Base-by-base conservation (phyloP, 345 rosid genomes). In the Lepidium aucheri region DNA sequence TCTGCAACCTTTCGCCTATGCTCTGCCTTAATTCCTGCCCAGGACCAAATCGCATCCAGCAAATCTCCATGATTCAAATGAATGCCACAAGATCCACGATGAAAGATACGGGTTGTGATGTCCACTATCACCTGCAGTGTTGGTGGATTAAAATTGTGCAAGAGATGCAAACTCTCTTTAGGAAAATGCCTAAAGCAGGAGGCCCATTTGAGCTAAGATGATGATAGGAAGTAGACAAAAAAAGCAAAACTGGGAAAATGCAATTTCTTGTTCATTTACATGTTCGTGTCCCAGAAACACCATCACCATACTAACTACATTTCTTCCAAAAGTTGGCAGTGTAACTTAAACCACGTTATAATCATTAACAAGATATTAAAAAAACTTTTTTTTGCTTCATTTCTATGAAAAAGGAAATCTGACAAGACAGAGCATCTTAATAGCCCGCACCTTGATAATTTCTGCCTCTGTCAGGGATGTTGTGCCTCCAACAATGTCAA, bases 41-140 rank as follows among this genome's bases (percentile, higher is more conserved):
- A 93, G 33, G 89, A 81, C 98, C 98, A 93, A 68, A 90, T 90
- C 40, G 96, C 93, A 68, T 90, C 88, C 33, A 93, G 82, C 71
- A 93, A 78, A 62, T 85, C 83, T 78, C 96, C 96, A 60, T 93
- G 98, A 75, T 93, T 90, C 76, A 93, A 76, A 86, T 86, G 97
- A 80, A 93, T 86, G 74, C 83, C 83, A 80, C 90, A 90, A 39
- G 81, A 81, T 35, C 86, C 90, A 10, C 81, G 70, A 59, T 67
- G 78, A 79, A 83, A 86, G 71, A 93, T 82, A 38, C 53, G 80
- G 63, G 80, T 67, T 18, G 84, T 59, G 51, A 85, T 82, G 81
- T 93, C 97, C 83, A 79, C 68, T 46, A 90, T 77, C 54, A 80
- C 97, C 98, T 93, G 74, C 61, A 53, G 79, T 62, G 46, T 65